Evolutionary conservation across 352 stramenopile species (phyloP).

Genomic region (Pythium angustatum): DNA sequence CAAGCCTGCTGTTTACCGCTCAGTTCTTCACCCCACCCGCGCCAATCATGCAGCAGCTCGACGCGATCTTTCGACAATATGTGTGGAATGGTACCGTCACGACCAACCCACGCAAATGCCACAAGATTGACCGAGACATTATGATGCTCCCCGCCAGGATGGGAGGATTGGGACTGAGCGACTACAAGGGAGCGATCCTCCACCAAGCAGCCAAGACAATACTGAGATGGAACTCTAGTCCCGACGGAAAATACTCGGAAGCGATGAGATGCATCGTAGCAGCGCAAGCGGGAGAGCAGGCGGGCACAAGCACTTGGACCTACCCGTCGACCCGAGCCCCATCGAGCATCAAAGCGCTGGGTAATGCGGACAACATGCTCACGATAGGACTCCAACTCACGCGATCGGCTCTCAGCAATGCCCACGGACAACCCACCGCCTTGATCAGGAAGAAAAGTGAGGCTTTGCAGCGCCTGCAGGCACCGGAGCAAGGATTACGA

Average conservation of each 20-base stretch:
- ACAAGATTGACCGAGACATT: conserved; percentile 5
- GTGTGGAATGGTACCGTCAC: conserved; percentile 14
- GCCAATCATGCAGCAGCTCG: background rate
- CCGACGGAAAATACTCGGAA: conserved; percentile 20
- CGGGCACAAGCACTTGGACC: too few relatives aligned
- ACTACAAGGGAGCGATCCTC: conserved; percentile 11
- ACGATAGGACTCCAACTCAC: too few relatives aligned
- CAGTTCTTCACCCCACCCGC: conserved; percentile 12
- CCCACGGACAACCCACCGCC: too few relatives aligned
- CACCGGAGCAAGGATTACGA: too few relatives aligned
- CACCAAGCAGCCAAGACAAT: conserved; percentile 1
- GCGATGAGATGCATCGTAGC: too few relatives aligned
- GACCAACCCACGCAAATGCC: background rate
- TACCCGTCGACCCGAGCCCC: too few relatives aligned
- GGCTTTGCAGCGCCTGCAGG: too few relatives aligned
- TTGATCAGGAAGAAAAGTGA: too few relatives aligned
- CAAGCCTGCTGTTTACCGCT: conserved; percentile 17
- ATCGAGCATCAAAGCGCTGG: too few relatives aligned
- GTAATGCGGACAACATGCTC: too few relatives aligned
- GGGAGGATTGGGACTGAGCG: background rate
- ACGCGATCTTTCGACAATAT: conserved; percentile 3
- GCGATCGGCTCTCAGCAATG: too few relatives aligned
- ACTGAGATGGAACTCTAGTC: background rate
- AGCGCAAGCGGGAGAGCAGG: too few relatives aligned
- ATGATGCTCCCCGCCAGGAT: background rate